Evolutionary conservation across 768 basidiomycete genomes (phyloP).

Genomic region (Lentinula guzmanii): DNA sequence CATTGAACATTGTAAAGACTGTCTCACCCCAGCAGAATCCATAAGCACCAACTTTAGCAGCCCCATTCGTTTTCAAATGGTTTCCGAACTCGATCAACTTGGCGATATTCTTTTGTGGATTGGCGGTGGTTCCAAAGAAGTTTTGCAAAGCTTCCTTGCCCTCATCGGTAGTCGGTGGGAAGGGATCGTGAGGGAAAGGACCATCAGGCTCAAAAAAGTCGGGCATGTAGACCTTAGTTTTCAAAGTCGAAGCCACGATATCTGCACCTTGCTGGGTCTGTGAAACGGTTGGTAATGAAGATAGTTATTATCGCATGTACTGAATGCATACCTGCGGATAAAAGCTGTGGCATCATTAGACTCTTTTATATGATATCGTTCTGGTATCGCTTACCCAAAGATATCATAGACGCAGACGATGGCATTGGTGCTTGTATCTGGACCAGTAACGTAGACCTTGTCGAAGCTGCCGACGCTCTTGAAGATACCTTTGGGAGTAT

Average conservation of each 20-base stretch:
- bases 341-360: slow-evolving; percentile 24
- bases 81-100: slow-evolving; percentile 38
- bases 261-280: slow-evolving; percentile 62
- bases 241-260: slow-evolving; percentile 46
- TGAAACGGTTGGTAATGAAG: background rate
- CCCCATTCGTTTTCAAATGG: slow-evolving; percentile 34
- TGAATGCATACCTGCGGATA: slow-evolving; percentile 31
- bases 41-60: slow-evolving; percentile 40
- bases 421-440: slow-evolving; percentile 40
- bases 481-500: slow-evolving; percentile 44
- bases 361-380: background rate
- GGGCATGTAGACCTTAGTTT: slow-evolving; percentile 58
- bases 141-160: slow-evolving; percentile 46
- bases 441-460: slow-evolving; percentile 47
- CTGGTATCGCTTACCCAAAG: slow-evolving; percentile 38
- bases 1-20: background rate
- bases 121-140: slow-evolving; percentile 55
- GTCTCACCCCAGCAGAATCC: slow-evolving; percentile 55
- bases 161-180: slow-evolving; percentile 48
- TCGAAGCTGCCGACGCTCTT: slow-evolving; percentile 43
- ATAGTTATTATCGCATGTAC: background rate
- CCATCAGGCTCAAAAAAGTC: slow-evolving; percentile 55
- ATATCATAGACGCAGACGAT: slow-evolving; percentile 59
- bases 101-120: slow-evolving; percentile 27
- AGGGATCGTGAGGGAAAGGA: slow-evolving; percentile 42